Percentiles rank a stretch among this genome's conserved stretches.
Conservation (phyloP, 1,284 basidiomycete genomes). For the Inonotus hispidus region DNA sequence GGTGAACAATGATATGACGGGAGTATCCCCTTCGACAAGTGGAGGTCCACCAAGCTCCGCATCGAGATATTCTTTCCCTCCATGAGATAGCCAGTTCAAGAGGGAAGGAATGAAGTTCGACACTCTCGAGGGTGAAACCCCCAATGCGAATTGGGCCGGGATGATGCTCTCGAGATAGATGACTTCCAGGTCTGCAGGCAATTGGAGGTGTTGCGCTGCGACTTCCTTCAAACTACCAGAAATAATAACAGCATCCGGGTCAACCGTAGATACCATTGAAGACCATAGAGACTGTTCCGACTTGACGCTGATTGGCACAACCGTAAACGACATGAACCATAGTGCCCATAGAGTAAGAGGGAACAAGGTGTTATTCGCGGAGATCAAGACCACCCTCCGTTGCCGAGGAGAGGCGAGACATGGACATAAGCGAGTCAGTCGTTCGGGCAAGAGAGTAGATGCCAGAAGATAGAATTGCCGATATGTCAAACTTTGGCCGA, state of each 20-base stretch:
- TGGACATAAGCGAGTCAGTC: neutral
- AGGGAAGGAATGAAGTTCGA: slow-evolving; percentile 7
- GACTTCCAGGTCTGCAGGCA: neutral
- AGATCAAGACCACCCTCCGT: neutral
- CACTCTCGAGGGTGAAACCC: neutral
- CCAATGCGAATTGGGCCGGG: neutral
- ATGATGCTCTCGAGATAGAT: neutral
- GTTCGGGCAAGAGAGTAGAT: neutral
- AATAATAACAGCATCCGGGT: neutral
- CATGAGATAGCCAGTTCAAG: neutral
- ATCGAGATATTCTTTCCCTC: neutral
- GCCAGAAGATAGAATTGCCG: slow-evolving; percentile 1
- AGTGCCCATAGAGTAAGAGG: slow-evolving; percentile 3
- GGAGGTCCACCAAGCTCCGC: neutral
- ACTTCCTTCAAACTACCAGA: neutral
- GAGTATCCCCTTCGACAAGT: neutral
- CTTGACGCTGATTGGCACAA: slow-evolving; percentile 2
- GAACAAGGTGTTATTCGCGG: slow-evolving; percentile 1
- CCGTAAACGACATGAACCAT: neutral
- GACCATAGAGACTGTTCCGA: neutral
- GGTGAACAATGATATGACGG: slow-evolving; percentile 19
- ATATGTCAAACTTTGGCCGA: neutral
- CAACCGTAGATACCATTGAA: neutral
- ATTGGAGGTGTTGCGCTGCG: neutral
- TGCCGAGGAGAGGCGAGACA: neutral